Evolutionary conservation across 2,329 filamentous ascomycete species (phyloP).

Genomic region (Fusarium papillatum): DNA sequence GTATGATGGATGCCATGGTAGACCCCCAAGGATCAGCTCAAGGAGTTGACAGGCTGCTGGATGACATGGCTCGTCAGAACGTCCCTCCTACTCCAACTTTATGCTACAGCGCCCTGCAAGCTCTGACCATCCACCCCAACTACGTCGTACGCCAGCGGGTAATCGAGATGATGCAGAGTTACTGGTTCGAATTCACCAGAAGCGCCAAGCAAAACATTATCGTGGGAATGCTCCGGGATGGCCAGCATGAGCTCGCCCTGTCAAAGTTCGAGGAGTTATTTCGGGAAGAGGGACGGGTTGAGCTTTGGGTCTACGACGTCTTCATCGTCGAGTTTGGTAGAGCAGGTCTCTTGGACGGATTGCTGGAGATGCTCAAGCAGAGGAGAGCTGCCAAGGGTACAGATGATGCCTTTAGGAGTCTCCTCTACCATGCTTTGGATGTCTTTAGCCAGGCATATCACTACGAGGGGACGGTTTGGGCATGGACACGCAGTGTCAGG

Average conservation of each 20-base stretch:
- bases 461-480: constrained; percentile 73
- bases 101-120: constrained; percentile 80
- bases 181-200: constrained; percentile 70
- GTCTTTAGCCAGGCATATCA: constrained; percentile 75
- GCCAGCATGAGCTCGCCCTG: constrained; percentile 86
- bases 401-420: constrained; percentile 56
- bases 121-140: constrained; percentile 87
- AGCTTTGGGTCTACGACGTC: constrained; percentile 84
- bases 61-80: constrained; percentile 76
- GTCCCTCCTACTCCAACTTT: constrained; percentile 75
- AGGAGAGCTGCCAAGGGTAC: constrained; percentile 57
- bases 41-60: constrained; percentile 73
- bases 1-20: constrained; percentile 80
- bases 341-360: constrained; percentile 82
- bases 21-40: constrained; percentile 76
- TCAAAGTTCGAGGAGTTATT: constrained; percentile 77
- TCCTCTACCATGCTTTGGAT: constrained; percentile 84
- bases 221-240: constrained; percentile 83
- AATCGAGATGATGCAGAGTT: constrained; percentile 78
- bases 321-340: constrained; percentile 82
- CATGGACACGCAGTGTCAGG: constrained; percentile 78
- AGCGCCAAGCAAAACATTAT: constrained; percentile 77
- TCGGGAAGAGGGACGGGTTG: constrained; percentile 65
- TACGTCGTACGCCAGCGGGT: constrained; percentile 81
- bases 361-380: constrained; percentile 75